Base-by-base conservation (phyloP, 2,329 filamentous ascomycete species). In the Aspergillus latus region DNA sequence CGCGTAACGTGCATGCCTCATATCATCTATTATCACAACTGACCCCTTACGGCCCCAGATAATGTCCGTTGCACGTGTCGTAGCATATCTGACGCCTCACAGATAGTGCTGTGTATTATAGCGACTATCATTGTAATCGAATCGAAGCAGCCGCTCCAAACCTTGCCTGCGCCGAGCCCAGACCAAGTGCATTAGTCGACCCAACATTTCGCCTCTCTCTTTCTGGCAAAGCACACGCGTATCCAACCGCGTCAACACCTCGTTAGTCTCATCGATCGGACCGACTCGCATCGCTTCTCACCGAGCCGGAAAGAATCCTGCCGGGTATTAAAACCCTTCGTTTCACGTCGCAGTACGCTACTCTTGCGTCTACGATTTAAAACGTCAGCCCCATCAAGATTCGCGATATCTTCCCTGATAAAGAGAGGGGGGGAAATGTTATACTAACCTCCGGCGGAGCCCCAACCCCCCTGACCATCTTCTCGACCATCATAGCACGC, bases 401-500 rank as follows among this genome's bases (percentile, higher is more conserved):
- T 13, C 7, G 11, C 13, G 29, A 45, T 21, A 8, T 2, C 13
- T 28, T 13, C 13, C 5, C 15, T 15, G 32, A 45, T 8, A 56
- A 36, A 10, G 28, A 2, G 48, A 10, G 10, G n/a, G 34, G 7
- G n/a, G 34, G 37, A 30, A 42, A 28, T 29, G 42, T 28, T 11
- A 26, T 49, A 62, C 70, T 40, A 55, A 85, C 84, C 78, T 85
- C 84, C 42, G 85, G 85, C 60, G 86, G 85, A 66, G 83, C 82
- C 40, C 87, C 84, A 61, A 85, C 86, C 10, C 86, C 86, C 62
- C 85, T 76, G 29, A 87, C 80, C 84, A 87, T 87, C 66, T 83
- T 81, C 71, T 96, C 88, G 65, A 97, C 88, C 78, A 96, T 82
- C 74, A 86, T 82, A 11, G 88, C 85, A 61, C 92, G 83, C 52